Conservation (phyloP, 1,284 basidiomycete genomes). For the Neotropicomus parvogracilis region DNA sequence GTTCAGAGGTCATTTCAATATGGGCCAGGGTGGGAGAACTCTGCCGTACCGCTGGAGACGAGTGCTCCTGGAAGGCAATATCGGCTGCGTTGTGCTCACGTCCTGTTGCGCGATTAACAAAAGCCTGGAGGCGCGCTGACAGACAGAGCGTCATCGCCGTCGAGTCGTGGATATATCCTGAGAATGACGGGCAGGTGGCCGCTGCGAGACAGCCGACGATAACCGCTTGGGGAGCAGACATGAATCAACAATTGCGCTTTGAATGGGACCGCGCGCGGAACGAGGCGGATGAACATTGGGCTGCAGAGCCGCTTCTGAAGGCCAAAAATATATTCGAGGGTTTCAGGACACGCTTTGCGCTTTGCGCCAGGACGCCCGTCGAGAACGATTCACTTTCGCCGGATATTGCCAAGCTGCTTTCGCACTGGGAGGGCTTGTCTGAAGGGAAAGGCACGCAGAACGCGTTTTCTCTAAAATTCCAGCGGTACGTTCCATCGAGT, state of each 20-base stretch:
- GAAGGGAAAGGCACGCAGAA: conserved; percentile 37
- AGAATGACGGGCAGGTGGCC: conserved; percentile 34
- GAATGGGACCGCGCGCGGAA: conserved; percentile 41
- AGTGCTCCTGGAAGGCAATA: conserved; percentile 74
- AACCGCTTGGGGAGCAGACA: conserved; percentile 69
- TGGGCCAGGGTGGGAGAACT: conserved; percentile 72
- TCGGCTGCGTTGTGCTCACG: conserved; percentile 61
- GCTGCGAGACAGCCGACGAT: conserved; percentile 42
- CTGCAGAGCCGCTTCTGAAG: conserved; percentile 39
- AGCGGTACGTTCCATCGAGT: conserved; percentile 43
- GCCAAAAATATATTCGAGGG: conserved; percentile 49
- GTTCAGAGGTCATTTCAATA: conserved; percentile 65
- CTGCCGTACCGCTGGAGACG: conserved; percentile 64
- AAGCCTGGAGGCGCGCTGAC: conserved; percentile 73
- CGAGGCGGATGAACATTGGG: conserved; percentile 42
- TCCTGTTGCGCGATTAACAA: conserved; percentile 70
- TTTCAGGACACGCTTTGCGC: conserved; percentile 48
- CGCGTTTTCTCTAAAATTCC: conserved; percentile 54
- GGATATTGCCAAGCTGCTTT: conserved; percentile 49
- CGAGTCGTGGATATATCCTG: conserved; percentile 61
- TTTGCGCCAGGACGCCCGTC: conserved; percentile 44
- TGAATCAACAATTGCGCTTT: conserved; percentile 33
- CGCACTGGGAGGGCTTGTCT: conserved; percentile 51
- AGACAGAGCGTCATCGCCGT: conserved; percentile 51
- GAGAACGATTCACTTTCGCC: conserved; percentile 29